Conservation (phyloP, 345 rosid genomes). For the Zanthoxylum bungeanum region DNA sequence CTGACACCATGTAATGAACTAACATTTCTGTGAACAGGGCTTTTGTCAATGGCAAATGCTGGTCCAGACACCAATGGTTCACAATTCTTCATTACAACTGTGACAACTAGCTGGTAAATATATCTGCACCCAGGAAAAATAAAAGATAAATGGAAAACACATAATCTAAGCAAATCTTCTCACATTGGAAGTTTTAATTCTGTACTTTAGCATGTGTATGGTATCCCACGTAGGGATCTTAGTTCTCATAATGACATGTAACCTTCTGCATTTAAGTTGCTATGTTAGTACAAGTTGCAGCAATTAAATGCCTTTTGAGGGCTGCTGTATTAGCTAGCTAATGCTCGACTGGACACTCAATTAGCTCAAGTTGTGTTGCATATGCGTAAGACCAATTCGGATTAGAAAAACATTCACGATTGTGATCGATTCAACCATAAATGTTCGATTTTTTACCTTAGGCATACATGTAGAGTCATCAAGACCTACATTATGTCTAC, state of each 20-base stretch:
- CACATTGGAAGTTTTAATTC: background rate
- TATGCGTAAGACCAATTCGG: background rate
- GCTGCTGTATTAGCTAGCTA: background rate
- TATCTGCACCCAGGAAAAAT: background rate
- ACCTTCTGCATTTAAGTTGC: background rate
- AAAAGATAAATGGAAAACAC: background rate
- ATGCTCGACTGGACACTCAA: background rate
- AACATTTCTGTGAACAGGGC: conserved; percentile 36
- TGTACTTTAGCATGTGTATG: background rate
- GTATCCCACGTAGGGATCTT: background rate
- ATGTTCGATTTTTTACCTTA: background rate
- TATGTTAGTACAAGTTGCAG: background rate
- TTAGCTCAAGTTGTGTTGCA: background rate
- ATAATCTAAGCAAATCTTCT: background rate
- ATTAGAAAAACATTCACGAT: background rate
- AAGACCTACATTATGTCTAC: background rate
- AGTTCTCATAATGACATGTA: background rate
- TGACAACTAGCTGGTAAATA: conserved; percentile 84
- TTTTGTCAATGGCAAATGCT: conserved; percentile 93
- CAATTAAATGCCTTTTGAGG: background rate
- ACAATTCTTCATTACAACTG: conserved; percentile 91
- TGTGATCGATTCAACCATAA: background rate
- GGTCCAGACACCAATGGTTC: conserved; percentile 93
- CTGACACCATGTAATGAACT: background rate
- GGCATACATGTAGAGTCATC: background rate